Base-by-base conservation (phyloP, 83 land plant genomes). In the Isoetes engelmannii region DNA sequence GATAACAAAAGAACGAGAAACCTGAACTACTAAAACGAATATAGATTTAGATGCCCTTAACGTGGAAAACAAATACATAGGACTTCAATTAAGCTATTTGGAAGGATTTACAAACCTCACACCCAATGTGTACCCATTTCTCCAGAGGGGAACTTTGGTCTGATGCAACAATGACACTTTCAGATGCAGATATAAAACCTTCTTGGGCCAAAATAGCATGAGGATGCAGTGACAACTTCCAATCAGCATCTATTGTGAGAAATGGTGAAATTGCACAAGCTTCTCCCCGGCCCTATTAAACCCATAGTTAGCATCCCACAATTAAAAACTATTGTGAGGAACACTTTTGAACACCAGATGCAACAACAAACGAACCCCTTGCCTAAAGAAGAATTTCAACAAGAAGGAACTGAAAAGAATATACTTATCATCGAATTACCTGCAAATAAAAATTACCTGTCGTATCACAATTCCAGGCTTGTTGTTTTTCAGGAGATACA, bases 81-180 rank as follows among this genome's bases (percentile, higher is more conserved):
- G 44, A 6, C 67, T 45, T 51, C 6, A 50, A 10, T 1, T 68
- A 53, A n/a, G 12, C 10, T 10, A 48, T 42, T 10, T 44, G 20
- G 19, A 48, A 68, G 20, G 13, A 57, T 28, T 28, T 28, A 69
- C 73, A 59, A 57, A 92, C 97, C 97, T 89, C 86, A 66, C 90
- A 92, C 69, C 97, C 93, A 66, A 92, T 54, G 72, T 92, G 97
- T 65, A 92, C 83, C 97, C 97, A 92, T 75, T 81, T 88, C 64
- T 86, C 84, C 47, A 79, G 44, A 7, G 85, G 82, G 75, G 87
- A 84, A 47, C 83, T 72, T 43, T 64, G 53, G 41, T 81, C 81
- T 20, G 86, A 65, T 58, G 74, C 72, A 19, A 75, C 81, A 65
- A 55, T 50, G 18, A 57, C 65, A 57, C 57, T 61, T 45, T 72